Conservation (phyloP, 139 green algal genomes). For the Prasinococcaceae sp. region DNA sequence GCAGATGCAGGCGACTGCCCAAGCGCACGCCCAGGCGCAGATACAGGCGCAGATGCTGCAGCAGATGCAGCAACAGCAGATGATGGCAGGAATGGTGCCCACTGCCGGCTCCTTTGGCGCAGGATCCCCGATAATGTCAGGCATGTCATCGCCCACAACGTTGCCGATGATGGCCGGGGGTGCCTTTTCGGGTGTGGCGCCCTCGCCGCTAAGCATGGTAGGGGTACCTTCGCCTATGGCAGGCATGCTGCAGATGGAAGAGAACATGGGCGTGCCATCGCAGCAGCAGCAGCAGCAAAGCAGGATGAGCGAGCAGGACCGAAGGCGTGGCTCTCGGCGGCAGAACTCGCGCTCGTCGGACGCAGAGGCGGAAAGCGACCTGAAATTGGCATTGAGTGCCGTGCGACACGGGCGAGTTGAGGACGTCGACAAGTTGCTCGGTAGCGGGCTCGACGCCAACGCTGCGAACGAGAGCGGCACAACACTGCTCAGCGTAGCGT, state of each 20-base stretch:
- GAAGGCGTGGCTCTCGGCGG: no score
- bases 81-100: background rate
- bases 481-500: constrained; percentile 1
- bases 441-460: background rate
- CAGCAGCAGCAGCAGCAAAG: background rate
- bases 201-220: no score
- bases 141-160: no score
- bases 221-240: background rate
- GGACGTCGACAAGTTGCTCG: background rate
- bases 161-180: background rate
- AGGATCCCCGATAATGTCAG: no score
- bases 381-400: background rate
- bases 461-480: background rate
- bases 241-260: background rate
- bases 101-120: background rate
- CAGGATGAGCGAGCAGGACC: background rate
- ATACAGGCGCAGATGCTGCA: background rate
- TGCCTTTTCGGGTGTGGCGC: background rate
- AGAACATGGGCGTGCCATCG: background rate
- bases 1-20: no score
- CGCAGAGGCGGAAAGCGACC: background rate
- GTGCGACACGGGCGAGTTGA: background rate
- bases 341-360: background rate
- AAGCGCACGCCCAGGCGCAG: background rate
- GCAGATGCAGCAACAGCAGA: background rate